Percentiles rank a stretch among this genome's conserved stretches.
Conservation (phyloP, 2,329 filamentous ascomycete species). For the Cytospora piceicola region DNA sequence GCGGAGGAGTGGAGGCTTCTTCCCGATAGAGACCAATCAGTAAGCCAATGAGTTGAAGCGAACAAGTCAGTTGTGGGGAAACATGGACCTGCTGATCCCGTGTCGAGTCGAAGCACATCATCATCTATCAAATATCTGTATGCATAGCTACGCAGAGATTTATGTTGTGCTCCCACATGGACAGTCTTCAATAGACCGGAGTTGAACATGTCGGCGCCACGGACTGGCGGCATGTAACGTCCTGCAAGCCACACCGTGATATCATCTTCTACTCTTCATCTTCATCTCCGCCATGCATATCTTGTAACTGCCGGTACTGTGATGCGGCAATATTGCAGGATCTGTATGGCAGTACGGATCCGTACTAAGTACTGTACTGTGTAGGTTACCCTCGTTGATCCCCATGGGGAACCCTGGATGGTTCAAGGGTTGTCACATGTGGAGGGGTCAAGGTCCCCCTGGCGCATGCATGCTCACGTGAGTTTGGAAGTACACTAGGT, state of each 20-base stretch:
- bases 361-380: no score
- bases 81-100: background rate
- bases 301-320: background rate
- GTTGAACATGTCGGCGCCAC: background rate
- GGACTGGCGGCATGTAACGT: conserved; percentile 18
- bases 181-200: background rate
- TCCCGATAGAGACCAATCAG: background rate
- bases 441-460: no score
- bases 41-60: no score
- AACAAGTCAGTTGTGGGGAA: no score
- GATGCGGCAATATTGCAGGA: no score
- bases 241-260: conserved; percentile 26
- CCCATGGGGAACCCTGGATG: no score
- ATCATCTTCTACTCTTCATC: background rate
- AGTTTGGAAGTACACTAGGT: background rate
- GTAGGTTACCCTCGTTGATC: no score
- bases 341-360: background rate
- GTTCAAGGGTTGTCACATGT: no score
- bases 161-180: background rate
- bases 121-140: background rate
- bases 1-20: conserved; percentile 22
- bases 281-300: background rate
- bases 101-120: background rate
- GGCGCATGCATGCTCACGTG: background rate
- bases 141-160: background rate